Percentiles rank a stretch among this genome's conserved stretches.
Evolutionary conservation across 495 filamentous ascomycete genomes (phyloP).

Genomic region (Clohesyomyces aquaticus): DNA sequence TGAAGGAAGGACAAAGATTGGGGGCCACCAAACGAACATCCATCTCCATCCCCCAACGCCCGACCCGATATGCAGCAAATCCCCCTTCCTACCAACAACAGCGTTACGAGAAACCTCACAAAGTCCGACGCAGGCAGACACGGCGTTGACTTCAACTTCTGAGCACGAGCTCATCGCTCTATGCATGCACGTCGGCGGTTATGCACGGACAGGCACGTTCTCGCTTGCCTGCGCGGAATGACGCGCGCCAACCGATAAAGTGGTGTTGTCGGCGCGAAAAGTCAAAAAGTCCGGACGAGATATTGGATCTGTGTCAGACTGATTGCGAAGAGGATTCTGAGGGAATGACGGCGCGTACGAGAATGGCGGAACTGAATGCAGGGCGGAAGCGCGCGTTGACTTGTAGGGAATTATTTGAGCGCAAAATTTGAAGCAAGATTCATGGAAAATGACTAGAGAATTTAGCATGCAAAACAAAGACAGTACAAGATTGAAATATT

Average conservation of each 20-base stretch:
- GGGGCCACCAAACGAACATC: too few relatives aligned
- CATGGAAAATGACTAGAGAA: neutral
- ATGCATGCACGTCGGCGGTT: neutral
- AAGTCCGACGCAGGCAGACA: too few relatives aligned
- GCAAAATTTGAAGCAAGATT: neutral
- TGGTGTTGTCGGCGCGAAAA: neutral
- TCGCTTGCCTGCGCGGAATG: too few relatives aligned
- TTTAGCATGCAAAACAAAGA: neutral
- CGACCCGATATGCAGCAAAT: neutral
- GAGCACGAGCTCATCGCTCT: neutral
- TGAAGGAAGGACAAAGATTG: neutral
- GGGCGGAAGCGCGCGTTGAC: too few relatives aligned
- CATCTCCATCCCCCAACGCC: too few relatives aligned
- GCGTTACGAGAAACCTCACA: too few relatives aligned
- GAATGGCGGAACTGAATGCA: neutral
- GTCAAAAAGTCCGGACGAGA: neutral
- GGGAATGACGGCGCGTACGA: neutral
- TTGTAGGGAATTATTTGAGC: neutral
- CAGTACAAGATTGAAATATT: neutral
- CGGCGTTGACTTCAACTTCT: too few relatives aligned
- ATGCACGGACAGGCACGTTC: neutral
- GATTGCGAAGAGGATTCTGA: neutral
- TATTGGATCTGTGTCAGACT: neutral
- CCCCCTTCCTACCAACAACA: too few relatives aligned
- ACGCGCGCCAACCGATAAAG: neutral